Percentiles rank a stretch among this genome's conserved stretches.
These are phyloP conservation scores for Ogataea corticis DNA, from an alignment of 805 yeast species.

Conservation along the genomic window DNA sequence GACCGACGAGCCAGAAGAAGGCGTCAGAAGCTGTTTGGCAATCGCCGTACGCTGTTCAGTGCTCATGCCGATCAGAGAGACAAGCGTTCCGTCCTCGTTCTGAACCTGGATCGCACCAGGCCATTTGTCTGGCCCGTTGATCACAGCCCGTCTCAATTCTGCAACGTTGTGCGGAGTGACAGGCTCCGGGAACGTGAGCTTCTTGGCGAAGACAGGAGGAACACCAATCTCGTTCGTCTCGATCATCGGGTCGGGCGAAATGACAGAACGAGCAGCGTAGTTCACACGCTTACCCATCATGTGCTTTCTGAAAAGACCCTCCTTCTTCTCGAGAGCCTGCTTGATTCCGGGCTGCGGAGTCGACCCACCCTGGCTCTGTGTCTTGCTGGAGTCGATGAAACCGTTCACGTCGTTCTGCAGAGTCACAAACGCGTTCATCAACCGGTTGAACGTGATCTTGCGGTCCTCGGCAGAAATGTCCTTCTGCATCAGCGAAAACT, in stretches of 20 bases:
- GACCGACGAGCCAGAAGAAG: constrained; percentile 59
- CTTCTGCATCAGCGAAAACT: constrained; percentile 64
- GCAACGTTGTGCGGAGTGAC: constrained; percentile 90
- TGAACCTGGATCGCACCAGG: constrained; percentile 98
- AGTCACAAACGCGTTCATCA: constrained; percentile 95
- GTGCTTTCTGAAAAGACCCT: constrained; percentile 96
- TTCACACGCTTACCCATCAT: constrained; percentile 99
- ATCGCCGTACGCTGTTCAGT: constrained; percentile 91
- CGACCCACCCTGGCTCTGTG: constrained; percentile 62
- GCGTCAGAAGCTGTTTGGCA: constrained; percentile 93
- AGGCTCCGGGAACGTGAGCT: constrained; percentile 97
- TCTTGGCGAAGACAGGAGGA: constrained; percentile 96
- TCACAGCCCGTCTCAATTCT: constrained; percentile 89
- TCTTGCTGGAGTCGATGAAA: constrained; percentile 88
- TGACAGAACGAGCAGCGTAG: constrained; percentile 98
- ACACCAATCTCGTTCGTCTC: constrained; percentile 98
- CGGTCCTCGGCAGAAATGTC: constrained; percentile 68
- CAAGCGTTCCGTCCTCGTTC: constrained; percentile 87
- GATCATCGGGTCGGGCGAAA: constrained; percentile 97
- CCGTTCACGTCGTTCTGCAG: constrained; percentile 94
- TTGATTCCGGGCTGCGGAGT: constrained; percentile 92
- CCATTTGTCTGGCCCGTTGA: constrained; percentile 97
- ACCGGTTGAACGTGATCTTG: constrained; percentile 75
- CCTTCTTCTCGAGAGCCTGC: constrained; percentile 97
- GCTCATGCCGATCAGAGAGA: constrained; percentile 85